These are phyloP conservation scores for Pyrenochaeta sp. DNA, from an alignment of 2,329 filamentous ascomycete species.

Conservation along the genomic window DNA sequence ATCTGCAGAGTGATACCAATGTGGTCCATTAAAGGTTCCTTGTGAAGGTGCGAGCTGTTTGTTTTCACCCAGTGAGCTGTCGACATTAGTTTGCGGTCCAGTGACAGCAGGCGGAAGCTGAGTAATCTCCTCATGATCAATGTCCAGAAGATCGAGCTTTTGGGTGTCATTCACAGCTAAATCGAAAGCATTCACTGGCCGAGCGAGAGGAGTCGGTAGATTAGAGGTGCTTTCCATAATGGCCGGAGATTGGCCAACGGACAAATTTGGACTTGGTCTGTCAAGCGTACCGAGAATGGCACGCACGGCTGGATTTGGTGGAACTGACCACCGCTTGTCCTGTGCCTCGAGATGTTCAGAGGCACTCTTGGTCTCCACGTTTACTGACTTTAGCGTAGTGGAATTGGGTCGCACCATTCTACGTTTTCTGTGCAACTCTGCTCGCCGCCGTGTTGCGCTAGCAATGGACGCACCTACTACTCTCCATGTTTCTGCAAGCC, in stretches of 20 bases:
- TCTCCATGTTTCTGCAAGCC: slow-evolving; percentile 67
- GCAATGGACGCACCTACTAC: slow-evolving; percentile 62
- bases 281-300: slow-evolving; percentile 44
- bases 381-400: slow-evolving; percentile 14
- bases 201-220: slow-evolving; percentile 64
- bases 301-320: slow-evolving; percentile 43
- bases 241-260: slow-evolving; percentile 39
- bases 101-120: slow-evolving; percentile 48
- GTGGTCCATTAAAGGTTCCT: slow-evolving; percentile 36
- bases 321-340: slow-evolving; percentile 28
- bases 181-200: slow-evolving; percentile 45
- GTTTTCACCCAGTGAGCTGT: slow-evolving; percentile 11
- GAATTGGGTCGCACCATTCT: slow-evolving; percentile 34
- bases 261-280: slow-evolving; percentile 33
- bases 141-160: slow-evolving; percentile 39
- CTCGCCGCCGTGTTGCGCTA: slow-evolving; percentile 56
- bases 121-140: slow-evolving; percentile 48
- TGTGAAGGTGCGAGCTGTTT: slow-evolving; percentile 21
- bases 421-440: slow-evolving; percentile 41
- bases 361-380: slow-evolving; percentile 14
- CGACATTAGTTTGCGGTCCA: slow-evolving; percentile 25
- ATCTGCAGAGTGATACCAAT: slow-evolving; percentile 46
- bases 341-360: slow-evolving; percentile 30
- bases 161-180: slow-evolving; percentile 8
- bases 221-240: slow-evolving; percentile 61